Evolutionary conservation across 768 basidiomycete genomes (phyloP), one percentile per base, ranked within the genome.

Genomic region (Rhodotorula taiwanensis): DNA sequence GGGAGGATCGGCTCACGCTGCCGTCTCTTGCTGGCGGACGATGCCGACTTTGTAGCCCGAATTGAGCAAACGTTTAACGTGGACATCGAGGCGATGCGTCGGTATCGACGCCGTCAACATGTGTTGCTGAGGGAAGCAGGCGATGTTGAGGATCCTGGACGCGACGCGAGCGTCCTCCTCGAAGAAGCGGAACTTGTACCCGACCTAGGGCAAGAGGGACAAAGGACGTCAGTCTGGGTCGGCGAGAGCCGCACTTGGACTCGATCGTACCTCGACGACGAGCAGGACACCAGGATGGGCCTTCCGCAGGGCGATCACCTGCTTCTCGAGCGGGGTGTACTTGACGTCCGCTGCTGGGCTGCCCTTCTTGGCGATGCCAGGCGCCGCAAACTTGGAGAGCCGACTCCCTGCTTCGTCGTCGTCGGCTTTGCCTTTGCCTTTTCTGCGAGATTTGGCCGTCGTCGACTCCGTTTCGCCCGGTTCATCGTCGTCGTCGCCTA

Each of bases 1-100:
- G 8, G 21, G 27, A 25, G 23, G 31, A 14, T 9, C 2, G 5
- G 53, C 64, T 36, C 21, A 66, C 63, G 90, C 90, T 23, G 90
- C 88, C 0, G 91, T 92, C 76, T 93, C 90, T 1, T 80, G 81
- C 73, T 93, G 91, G 28, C 83, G 79, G 3, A 90, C 84, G 33
- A 93, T 81, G 4, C 91, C 90, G 42, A 91, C 89, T 75, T 87
- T 85, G 73, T 89, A 79, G 0, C 89, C 90, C 61, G 82, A 81
- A 8, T 87, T 83, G 33, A 93, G 78, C 21, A 93, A 79, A 64
- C 68, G 48, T n/a, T 57, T 55, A 43, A 71, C 58, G 36, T 71
- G 73, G 25, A 74, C 52, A 27, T 65, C 61, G 39, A 70, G 45
- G 20, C 70, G 57, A 86, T 90, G 79, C 82, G 87, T 77, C 0